phyloP scores from a whole-genome alignment of 2,329 filamentous ascomycete genomes.

The Phyllosticta citrichinensis region DNA sequence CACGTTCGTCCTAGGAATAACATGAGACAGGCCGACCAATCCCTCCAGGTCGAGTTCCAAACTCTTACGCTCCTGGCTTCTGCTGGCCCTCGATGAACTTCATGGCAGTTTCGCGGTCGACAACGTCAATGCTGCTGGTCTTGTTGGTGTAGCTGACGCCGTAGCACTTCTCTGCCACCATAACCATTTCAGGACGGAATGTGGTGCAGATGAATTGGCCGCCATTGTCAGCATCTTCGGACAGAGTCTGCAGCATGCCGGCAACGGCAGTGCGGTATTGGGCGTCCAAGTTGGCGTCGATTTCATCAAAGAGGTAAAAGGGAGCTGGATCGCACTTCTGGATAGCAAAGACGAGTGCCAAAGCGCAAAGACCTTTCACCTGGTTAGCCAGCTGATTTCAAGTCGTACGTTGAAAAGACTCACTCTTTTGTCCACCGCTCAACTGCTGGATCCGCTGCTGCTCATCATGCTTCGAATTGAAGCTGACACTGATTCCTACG shows the following conservation, averaged over 20 bases:
- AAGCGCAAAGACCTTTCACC: slow-evolving; percentile 70
- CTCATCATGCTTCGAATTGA: slow-evolving; percentile 97
- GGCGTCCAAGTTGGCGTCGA: slow-evolving; percentile 94
- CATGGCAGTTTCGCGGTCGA: slow-evolving; percentile 75
- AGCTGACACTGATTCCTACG: slow-evolving; percentile 93
- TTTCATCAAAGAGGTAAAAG: slow-evolving; percentile 98
- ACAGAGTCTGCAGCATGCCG: slow-evolving; percentile 59
- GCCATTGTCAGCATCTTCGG: slow-evolving; percentile 29
- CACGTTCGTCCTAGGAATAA: neutral
- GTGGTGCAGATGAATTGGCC: slow-evolving; percentile 97
- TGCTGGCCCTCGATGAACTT: slow-evolving; percentile 88
- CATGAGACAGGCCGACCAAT: neutral
- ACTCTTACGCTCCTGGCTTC: slow-evolving; percentile 16
- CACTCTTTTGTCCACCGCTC: slow-evolving; percentile 94
- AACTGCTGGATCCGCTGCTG: slow-evolving; percentile 97
- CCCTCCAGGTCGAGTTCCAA: neutral
- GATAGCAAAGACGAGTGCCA: slow-evolving; percentile 98
- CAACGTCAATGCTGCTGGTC: slow-evolving; percentile 87
- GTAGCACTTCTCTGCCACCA: slow-evolving; percentile 94
- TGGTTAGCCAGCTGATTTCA: neutral
- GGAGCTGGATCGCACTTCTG: slow-evolving; percentile 95
- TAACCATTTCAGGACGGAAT: slow-evolving; percentile 92
- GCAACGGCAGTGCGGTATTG: slow-evolving; percentile 97
- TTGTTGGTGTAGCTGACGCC: slow-evolving; percentile 88
- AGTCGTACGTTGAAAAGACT: slow-evolving; percentile 26